Evolutionary conservation across 495 filamentous ascomycete species (phyloP).

Genomic region (Lasiosphaeris hirsuta): DNA sequence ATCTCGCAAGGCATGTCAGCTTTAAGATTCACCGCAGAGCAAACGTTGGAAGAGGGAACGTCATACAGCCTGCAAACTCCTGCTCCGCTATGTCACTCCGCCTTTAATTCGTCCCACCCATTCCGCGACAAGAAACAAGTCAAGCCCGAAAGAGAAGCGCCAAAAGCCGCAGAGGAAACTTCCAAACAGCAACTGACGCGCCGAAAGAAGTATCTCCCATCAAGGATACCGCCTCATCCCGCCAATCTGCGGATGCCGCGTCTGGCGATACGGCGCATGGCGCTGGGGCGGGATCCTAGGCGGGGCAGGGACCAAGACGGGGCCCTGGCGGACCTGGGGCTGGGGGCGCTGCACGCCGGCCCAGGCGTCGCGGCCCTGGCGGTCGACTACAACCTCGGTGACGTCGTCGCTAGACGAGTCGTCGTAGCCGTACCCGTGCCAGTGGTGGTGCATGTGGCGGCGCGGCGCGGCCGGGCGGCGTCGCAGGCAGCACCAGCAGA

Average conservation of each 20-base stretch:
- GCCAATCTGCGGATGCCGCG: background rate
- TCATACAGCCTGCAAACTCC: no score
- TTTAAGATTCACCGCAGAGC: no score
- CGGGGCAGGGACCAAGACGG: conserved; percentile 8
- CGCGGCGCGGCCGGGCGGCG: background rate
- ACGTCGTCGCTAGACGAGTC: background rate
- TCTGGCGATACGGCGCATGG: conserved; percentile 10
- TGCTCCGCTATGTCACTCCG: no score
- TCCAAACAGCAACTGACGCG: background rate
- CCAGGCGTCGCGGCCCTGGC: background rate
- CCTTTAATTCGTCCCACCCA: no score
- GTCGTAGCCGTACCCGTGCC: background rate
- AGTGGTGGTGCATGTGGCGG: background rate
- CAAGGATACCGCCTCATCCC: conserved; percentile 5
- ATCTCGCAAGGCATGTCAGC: no score
- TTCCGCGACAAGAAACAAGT: no score
- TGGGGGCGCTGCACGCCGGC: background rate
- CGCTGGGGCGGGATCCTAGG: conserved; percentile 6
- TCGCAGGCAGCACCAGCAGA: conserved; percentile 12
- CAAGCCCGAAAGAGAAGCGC: no score
- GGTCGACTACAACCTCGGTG: no score
- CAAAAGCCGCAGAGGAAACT: no score
- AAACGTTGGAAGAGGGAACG: no score
- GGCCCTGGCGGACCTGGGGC: background rate
- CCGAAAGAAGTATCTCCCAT: background rate